Evolutionary conservation across 129 eudicot genomes (phyloP).

Genomic region (Chrysanthemum seticuspe): DNA sequence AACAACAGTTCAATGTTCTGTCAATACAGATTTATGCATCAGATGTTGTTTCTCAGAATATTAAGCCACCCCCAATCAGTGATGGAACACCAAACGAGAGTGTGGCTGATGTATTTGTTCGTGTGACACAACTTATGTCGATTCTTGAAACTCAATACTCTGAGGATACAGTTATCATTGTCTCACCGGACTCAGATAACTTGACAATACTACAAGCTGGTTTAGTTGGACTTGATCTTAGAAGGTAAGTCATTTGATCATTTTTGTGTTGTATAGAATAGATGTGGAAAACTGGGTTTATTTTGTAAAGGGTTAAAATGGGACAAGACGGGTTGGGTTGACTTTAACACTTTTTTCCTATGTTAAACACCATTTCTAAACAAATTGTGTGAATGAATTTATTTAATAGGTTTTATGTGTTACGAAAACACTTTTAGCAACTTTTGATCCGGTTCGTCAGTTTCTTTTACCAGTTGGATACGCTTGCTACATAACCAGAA

Average conservation of each 20-base stretch:
- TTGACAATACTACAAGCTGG: slow-evolving; percentile 90
- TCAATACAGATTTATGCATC: slow-evolving; percentile 60
- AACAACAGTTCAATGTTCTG: no score
- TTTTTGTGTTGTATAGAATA: background rate
- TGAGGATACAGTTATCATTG: slow-evolving; percentile 81
- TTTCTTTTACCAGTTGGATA: no score
- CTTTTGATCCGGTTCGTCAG: no score
- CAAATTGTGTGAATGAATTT: no score
- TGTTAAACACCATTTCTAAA: no score
- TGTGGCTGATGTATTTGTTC: slow-evolving; percentile 94
- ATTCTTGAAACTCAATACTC: slow-evolving; percentile 96
- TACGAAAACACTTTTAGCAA: no score
- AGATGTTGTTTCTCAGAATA: slow-evolving; percentile 65
- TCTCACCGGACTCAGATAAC: slow-evolving; percentile 96
- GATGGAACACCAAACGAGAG: slow-evolving; percentile 99
- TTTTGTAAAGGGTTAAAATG: no score
- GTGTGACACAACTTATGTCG: slow-evolving; percentile 95
- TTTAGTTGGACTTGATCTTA: slow-evolving; percentile 80
- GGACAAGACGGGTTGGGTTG: no score
- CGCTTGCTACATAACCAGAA: no score
- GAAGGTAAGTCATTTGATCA: slow-evolving; percentile 48
- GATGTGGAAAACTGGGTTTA: no score
- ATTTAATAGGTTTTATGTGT: no score
- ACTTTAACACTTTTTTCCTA: no score
- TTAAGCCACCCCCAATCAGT: slow-evolving; percentile 84